Evolutionary conservation across 345 rosid species (phyloP).

Genomic region (Syzygium grande): DNA sequence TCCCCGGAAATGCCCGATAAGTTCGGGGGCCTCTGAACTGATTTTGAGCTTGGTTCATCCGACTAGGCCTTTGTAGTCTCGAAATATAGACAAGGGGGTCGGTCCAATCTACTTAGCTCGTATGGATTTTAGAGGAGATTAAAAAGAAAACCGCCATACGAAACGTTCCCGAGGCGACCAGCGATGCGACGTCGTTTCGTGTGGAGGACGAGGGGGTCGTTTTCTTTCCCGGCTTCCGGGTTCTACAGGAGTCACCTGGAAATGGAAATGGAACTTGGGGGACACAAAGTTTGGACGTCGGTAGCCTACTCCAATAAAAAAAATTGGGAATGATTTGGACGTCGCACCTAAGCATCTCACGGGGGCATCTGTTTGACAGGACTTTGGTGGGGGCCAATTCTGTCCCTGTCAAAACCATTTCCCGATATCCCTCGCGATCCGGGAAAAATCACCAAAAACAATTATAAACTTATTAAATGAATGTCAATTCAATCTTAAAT

Average conservation of each 20-base stretch:
- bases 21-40: background rate
- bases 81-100: no score
- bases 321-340: background rate
- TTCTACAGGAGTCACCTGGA: background rate
- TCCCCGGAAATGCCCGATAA: background rate
- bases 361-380: background rate
- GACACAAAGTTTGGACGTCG: background rate
- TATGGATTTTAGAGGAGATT: background rate
- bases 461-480: background rate
- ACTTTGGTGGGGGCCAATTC: background rate
- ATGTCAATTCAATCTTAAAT: fast-evolving
- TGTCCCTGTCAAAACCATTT: background rate
- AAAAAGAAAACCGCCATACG: background rate
- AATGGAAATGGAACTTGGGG: background rate
- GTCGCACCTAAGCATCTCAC: background rate
- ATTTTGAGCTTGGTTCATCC: background rate
- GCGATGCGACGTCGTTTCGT: background rate
- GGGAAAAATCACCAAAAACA: background rate
- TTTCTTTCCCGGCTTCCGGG: background rate
- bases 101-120: background rate
- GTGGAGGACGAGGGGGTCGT: background rate
- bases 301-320: background rate
- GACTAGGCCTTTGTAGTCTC: background rate
- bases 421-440: background rate
- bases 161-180: no score